Base-by-base conservation (phyloP, 345 rosid species). In the Eutrema japonicum region DNA sequence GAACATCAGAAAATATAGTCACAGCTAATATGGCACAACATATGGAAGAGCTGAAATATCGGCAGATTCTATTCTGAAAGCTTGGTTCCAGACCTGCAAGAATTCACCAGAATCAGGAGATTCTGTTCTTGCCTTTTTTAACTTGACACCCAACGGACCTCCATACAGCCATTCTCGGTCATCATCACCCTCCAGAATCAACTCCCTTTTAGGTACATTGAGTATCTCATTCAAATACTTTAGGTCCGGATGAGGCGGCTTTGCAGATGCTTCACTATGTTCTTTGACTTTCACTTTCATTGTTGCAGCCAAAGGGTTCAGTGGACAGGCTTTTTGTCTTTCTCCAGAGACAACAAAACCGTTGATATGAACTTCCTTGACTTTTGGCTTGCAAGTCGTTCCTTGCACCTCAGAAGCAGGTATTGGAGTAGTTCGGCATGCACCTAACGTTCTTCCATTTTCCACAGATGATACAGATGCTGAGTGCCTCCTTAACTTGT, bases 1-100 rank as follows among this genome's bases (percentile, higher is more conserved):
- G 33, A 66, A 48, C 53, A 66, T 66, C 53, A 45, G 37, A 74
- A 49, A 40, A 60, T 29, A 43, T 2, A 12, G 32, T 42, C n/a
- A 50, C 27, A 72, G 77, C 85, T 86, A 91, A 74, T 79, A 87
- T 14, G 94, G 94, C 78, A 88, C 74, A 48, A 88, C 92, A 61
- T 88, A 91, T 6, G 94, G 97, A 51, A 88, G 82, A 58, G 94
- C 94, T 59, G 50, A 70, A 54, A 91, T 47, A 61, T 87, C 90
- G 22, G 85, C 90, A 45, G 84, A 82, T 71, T 82, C 90, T 74
- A 91, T 80, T 73, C 53, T 82, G 62, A 82, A 32, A 62, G 88
- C 83, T 66, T 80, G 81, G 62, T 87, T 82, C 97, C 97, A 91
- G 22, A 91, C 92, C 61, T 69, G 80, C 38, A 76, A 74, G 42